phyloP scores from a whole-genome alignment of 345 rosid species.

The Populus euphratica region DNA sequence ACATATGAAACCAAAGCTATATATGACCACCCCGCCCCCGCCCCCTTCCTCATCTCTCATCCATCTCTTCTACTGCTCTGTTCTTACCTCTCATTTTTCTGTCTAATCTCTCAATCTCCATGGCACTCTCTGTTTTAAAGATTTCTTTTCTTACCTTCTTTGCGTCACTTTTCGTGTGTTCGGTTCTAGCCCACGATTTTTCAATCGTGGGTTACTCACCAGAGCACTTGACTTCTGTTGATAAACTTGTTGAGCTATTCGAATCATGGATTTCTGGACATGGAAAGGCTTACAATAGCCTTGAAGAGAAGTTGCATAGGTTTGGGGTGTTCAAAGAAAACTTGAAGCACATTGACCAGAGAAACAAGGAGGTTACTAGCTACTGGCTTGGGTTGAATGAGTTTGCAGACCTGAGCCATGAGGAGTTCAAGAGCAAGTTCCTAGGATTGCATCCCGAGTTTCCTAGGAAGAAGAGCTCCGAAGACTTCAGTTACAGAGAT shows the following conservation, averaged over 20 bases:
- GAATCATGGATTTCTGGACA: constrained; percentile 74
- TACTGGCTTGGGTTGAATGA: constrained; percentile 78
- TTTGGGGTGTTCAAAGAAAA: constrained; percentile 73
- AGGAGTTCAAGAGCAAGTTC: constrained; percentile 67
- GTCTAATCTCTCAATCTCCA: constrained; percentile 5
- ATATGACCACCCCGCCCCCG: constrained; percentile 18
- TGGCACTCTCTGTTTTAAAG: constrained; percentile 36
- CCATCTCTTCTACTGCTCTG: constrained; percentile 11
- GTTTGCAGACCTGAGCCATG: constrained; percentile 75
- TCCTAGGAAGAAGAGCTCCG: constrained; percentile 21
- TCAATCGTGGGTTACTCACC: constrained; percentile 73
- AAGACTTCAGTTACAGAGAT: constrained; percentile 35
- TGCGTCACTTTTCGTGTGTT: constrained; percentile 32
- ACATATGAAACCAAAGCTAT: constrained; percentile 22
- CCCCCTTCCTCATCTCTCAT: constrained; percentile 9
- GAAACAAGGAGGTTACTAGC: constrained; percentile 54
- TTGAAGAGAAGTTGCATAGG: constrained; percentile 62
- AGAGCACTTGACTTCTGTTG: constrained; percentile 52
- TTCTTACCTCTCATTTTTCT: neutral
- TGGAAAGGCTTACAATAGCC: constrained; percentile 47
- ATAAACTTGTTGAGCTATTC: constrained; percentile 57
- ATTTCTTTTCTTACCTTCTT: constrained; percentile 34
- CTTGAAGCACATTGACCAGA: constrained; percentile 67
- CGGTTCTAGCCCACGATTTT: constrained; percentile 52
- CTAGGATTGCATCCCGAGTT: constrained; percentile 43